These are phyloP conservation scores for Teratosphaeria pseudoeucalypti DNA, from an alignment of 2,329 filamentous ascomycete genomes.

Conservation along the genomic window DNA sequence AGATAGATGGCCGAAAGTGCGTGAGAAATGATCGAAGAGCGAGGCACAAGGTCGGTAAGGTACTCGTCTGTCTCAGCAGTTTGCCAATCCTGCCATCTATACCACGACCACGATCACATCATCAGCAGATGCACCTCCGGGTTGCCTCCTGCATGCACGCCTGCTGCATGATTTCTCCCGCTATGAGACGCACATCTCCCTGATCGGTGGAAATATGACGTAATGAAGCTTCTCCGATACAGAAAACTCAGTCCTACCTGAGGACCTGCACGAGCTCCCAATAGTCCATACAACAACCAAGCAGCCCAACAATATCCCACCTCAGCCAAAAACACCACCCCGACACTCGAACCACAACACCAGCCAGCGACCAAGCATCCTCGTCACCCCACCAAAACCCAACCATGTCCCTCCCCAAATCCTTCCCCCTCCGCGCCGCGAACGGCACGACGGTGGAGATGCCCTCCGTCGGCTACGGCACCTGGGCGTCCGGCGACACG, in stretches of 20 bases:
- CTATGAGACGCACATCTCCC: too few species aligned
- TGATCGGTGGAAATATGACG: too few species aligned
- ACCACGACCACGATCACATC: neutral
- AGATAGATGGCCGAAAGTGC: neutral
- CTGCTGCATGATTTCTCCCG: too few species aligned
- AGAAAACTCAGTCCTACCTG: too few species aligned
- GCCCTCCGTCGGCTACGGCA: constrained; percentile 18
- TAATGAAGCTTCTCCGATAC: too few species aligned
- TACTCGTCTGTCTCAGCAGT: neutral
- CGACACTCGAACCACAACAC: neutral
- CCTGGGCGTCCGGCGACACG: constrained; percentile 15
- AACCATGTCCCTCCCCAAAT: constrained; percentile 15
- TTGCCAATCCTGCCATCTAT: neutral
- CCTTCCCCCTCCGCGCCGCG: constrained; percentile 12
- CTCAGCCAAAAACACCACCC: neutral
- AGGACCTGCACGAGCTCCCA: too few species aligned
- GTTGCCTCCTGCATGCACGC: neutral
- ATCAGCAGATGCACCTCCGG: neutral
- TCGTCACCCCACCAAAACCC: neutral
- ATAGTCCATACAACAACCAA: too few species aligned
- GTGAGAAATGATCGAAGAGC: neutral
- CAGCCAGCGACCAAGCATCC: too few species aligned
- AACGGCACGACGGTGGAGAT: constrained; percentile 15
- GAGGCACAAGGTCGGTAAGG: neutral
- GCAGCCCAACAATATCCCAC: too few species aligned